Evolutionary conservation across 192 early-diverging fungal species (phyloP), one percentile per base, ranked within the genome.

Genomic region (Coemansia sp.): DNA sequence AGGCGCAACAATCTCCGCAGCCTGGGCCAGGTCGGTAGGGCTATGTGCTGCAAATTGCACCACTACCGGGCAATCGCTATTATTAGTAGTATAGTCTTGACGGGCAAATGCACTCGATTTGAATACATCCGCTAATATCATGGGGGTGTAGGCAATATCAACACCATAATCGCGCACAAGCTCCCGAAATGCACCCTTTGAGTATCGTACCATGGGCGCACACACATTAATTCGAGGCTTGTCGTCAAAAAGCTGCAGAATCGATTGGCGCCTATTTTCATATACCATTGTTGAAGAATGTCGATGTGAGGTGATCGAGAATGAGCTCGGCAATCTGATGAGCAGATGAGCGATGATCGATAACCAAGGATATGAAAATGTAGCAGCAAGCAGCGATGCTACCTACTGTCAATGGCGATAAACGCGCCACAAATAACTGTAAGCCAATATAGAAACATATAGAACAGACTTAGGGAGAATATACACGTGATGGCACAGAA

Each of bases 201-300:
- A 95, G 73, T 98, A 98, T 28, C 96, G 84, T 9, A 98, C 96
- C 96, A 98, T 98, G 1, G 96, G 96, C 4, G 94, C 96, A 58
- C 91, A 94, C 4, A 96, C 89, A 65, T 89, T 92, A 32, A 95
- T 63, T 58, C 86, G 83, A 22, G 79, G 72, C 50, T 86, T 85
- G 12, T 78, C 68, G 41, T 84, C 81, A 50, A 86, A 83, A 14
- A 89, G 71, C 54, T 85, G 69, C 27, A 88, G 58, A 49, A 83
- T 69, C 26, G 81, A 83, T 22, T 63, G 69, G 14, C 76, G 64
- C 44, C 49, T 62, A 41, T 56, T 56, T 5, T 60, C 50, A 44
- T 74, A 81, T 5, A 62, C 68, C 73, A 75, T 81, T 16, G 0
- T 54, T 44, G 5, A 48, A 47, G 19, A 60, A 22, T 52, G 19